These are phyloP conservation scores for Strobilomyces confusus DNA, from an alignment of 768 basidiomycete genomes.

Conservation along the genomic window DNA sequence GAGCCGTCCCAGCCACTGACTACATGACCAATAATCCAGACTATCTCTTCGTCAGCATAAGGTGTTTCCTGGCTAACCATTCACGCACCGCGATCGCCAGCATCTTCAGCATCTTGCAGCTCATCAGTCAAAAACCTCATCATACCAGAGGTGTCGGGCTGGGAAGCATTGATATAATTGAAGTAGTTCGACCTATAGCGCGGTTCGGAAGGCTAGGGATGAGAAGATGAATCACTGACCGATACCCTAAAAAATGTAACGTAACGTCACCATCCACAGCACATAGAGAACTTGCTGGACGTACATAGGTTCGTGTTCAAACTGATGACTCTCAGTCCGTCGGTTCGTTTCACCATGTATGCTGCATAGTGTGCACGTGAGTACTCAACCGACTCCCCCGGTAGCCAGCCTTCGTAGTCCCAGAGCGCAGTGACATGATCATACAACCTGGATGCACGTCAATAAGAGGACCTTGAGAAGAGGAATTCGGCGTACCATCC, in stretches of 20 bases:
- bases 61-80: not conserved
- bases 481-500: constrained; percentile 47
- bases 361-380: constrained; percentile 70
- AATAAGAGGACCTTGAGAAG: not conserved
- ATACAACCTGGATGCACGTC: constrained; percentile 54
- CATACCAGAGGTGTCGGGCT: constrained; percentile 71
- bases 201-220: not conserved
- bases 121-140: constrained; percentile 75
- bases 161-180: constrained; percentile 71
- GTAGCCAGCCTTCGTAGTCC: constrained; percentile 69
- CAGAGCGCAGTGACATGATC: constrained; percentile 69
- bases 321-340: constrained; percentile 68
- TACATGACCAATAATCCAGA: constrained; percentile 57
- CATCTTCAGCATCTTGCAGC: constrained; percentile 74
- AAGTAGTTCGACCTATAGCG: constrained; percentile 58
- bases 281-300: constrained; percentile 22
- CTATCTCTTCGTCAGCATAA: constrained; percentile 25
- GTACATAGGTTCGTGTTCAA: constrained; percentile 75
- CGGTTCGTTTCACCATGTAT: constrained; percentile 63
- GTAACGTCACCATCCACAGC: not conserved
- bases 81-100: constrained; percentile 60
- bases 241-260: constrained; percentile 27
- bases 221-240: constrained; percentile 17
- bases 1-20: constrained; percentile 67
- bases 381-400: constrained; percentile 47